Evolutionary conservation across 2,329 filamentous ascomycete genomes (phyloP).

Genomic region (Neofusicoccum cordaticola): DNA sequence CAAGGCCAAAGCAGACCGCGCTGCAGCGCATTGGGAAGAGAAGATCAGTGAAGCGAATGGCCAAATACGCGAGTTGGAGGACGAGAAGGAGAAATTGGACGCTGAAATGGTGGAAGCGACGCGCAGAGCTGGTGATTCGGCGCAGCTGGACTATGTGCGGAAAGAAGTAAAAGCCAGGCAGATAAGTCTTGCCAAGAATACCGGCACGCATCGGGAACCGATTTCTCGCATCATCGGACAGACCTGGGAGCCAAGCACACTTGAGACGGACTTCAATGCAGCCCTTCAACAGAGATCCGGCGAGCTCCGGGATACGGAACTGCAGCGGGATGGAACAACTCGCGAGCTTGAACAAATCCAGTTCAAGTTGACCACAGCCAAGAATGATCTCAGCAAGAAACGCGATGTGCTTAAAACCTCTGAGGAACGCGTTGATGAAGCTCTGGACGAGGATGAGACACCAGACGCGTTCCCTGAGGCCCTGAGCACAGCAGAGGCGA

Average conservation of each 20-base stretch:
- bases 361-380: constrained; percentile 65
- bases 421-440: constrained; percentile 57
- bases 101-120: constrained; percentile 82
- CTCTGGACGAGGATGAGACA: constrained; percentile 28
- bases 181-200: constrained; percentile 73
- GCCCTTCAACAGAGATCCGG: constrained; percentile 58
- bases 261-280: constrained; percentile 70
- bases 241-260: constrained; percentile 65
- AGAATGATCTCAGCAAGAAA: constrained; percentile 64
- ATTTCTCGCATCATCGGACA: constrained; percentile 63
- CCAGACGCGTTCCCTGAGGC: constrained; percentile 48
- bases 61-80: constrained; percentile 67
- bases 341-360: constrained; percentile 75
- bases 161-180: constrained; percentile 74
- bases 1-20: constrained; percentile 61
- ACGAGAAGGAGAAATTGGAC: constrained; percentile 67
- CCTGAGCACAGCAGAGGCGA: constrained; percentile 51
- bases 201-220: constrained; percentile 68
- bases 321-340: constrained; percentile 65
- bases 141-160: constrained; percentile 77
- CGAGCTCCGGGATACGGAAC: constrained; percentile 63
- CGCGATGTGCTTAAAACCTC: constrained; percentile 60
- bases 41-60: constrained; percentile 66
- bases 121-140: constrained; percentile 75
- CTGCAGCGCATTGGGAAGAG: constrained; percentile 65